These are phyloP conservation scores for Larix kaempferi DNA, from an alignment of 75 land plant genomes.

Conservation along the genomic window DNA sequence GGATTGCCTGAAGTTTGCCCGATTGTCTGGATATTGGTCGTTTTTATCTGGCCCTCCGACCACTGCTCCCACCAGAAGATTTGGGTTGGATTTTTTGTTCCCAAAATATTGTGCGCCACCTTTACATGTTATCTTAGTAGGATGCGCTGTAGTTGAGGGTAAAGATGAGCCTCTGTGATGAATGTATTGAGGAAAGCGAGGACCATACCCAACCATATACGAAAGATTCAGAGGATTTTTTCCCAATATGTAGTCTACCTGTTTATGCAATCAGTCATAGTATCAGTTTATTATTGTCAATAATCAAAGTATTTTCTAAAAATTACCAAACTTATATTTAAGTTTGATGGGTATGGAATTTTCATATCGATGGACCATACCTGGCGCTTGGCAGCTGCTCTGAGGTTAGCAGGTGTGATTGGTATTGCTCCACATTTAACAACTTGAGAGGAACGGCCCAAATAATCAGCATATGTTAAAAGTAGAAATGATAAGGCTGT, in stretches of 20 bases:
- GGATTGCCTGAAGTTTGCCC: constrained; percentile 30
- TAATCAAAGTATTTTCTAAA: too few relatives aligned
- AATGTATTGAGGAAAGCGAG: constrained; percentile 40
- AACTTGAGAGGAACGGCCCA: constrained; percentile 43
- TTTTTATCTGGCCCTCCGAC: constrained; percentile 64
- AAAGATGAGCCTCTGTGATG: constrained; percentile 70
- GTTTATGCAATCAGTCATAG: constrained; percentile 11
- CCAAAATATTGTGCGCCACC: constrained; percentile 33
- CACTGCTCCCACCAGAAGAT: constrained; percentile 54
- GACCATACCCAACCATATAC: constrained; percentile 76
- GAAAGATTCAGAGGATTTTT: constrained; percentile 52
- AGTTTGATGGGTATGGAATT: too few relatives aligned
- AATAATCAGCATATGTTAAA: constrained; percentile 67
- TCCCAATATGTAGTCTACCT: constrained; percentile 78
- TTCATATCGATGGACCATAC: background rate
- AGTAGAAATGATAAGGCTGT: constrained; percentile 80
- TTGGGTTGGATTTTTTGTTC: constrained; percentile 30
- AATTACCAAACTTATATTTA: too few relatives aligned
- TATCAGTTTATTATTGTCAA: too few relatives aligned
- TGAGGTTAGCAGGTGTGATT: constrained; percentile 41
- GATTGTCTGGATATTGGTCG: constrained; percentile 46
- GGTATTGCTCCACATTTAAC: constrained; percentile 54
- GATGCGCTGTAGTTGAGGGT: constrained; percentile 23
- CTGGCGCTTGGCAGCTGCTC: constrained; percentile 61
- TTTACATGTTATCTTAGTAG: constrained; percentile 28